Base-by-base conservation (phyloP, 441 rosid genomes). In the Mallotus repandus region DNA sequence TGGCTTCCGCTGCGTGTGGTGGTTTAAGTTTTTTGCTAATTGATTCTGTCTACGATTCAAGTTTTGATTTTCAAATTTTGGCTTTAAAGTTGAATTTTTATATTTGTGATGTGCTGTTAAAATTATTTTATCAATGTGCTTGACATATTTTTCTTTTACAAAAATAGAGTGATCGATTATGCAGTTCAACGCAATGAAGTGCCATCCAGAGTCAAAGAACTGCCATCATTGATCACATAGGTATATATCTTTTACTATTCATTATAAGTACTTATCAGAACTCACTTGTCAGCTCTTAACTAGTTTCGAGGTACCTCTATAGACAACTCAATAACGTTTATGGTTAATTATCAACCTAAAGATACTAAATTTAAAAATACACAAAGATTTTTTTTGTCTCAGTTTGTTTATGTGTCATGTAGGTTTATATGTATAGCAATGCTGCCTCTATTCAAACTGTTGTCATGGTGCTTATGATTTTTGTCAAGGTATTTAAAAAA, bases 1-100 rank as follows among this genome's bases (percentile, higher is more conserved):
- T 84, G 98, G 76, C 83, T 96, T 32, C 98, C 99, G 0, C 77
- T 93, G 54, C 86, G 99, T 64, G 82, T 90, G 76, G 87, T 96
- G 2, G 94, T 94, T 38, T 97, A 92, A 76, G 97, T 32, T 32
- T 32, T 32, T 32, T 32, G 38, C 38, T 60, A 16, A 25, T 29
- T 60, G 11, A 7, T 60, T 25, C 11, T 60, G 0, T 59, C 12
- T 29, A 48, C 1, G 9, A 7, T 48, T 48, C 13, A 48, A 48
- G 50, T 48, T 48, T 48, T 7, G 6, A 8, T 7, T 9, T 60
- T 25, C 63, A 4, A 11, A 22, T 60, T 60, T 29, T 59, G 16
- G 63, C 41, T 59, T 60, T 60, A 14, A 7, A 48, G 13, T 48
- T 48, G 50, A 48, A 48, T 48, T 48, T 48, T 32, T 32, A 32